Conservation (phyloP, 148 eudicot genomes). For the Persicaria maculosa region DNA sequence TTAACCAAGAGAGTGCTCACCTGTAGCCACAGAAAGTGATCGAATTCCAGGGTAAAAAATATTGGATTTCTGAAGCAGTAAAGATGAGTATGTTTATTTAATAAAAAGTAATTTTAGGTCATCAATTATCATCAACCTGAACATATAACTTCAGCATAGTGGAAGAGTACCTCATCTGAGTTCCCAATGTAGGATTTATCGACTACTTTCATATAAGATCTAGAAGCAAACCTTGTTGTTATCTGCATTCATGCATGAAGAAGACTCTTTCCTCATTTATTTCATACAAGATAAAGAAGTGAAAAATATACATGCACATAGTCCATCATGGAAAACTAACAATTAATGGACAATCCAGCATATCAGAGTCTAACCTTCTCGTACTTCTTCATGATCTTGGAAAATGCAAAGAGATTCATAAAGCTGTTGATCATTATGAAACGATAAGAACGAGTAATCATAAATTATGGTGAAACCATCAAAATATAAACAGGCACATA, state of each 20-base stretch:
- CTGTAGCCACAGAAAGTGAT: constrained; percentile 23
- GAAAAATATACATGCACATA: neutral
- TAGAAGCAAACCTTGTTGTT: constrained; percentile 53
- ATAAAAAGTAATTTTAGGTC: neutral
- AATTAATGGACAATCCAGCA: neutral
- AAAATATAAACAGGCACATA: neutral
- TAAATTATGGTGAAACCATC: neutral
- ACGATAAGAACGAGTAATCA: neutral
- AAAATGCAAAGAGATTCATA: constrained; percentile 68
- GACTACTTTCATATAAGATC: constrained; percentile 64
- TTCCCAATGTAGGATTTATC: constrained; percentile 69
- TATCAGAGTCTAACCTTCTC: constrained; percentile 52
- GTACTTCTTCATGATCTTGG: constrained; percentile 83
- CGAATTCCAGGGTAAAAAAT: constrained; percentile 3
- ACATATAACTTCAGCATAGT: neutral
- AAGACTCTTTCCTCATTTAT: neutral
- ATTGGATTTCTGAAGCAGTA: neutral
- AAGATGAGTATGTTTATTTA: neutral
- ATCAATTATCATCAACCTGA: neutral
- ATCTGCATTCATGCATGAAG: constrained; percentile 29
- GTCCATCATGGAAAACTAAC: neutral
- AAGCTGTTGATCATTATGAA: constrained; percentile 33
- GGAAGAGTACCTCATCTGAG: constrained; percentile 56
- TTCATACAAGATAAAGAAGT: neutral
- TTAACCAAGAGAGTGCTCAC: constrained; percentile 46